Conservation (phyloP, 2,329 filamentous ascomycete genomes). For the Sclerotiophoma versabilis region DNA sequence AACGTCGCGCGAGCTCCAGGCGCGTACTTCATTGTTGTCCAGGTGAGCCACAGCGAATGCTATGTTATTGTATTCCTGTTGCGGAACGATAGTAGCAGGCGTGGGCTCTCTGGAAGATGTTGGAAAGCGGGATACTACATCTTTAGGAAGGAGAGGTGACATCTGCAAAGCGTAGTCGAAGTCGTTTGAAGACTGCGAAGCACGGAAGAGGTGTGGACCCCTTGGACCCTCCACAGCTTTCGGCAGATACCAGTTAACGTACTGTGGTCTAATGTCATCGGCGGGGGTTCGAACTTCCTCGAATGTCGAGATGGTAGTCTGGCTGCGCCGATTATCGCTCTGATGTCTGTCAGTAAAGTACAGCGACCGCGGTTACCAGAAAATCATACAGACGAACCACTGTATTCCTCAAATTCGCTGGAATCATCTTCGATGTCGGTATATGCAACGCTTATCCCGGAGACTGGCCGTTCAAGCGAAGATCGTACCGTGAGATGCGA, state of each 20-base stretch:
- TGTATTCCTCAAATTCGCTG: conserved; percentile 57
- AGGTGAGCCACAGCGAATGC: conserved; percentile 62
- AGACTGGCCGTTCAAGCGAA: conserved; percentile 65
- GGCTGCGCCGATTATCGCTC: conserved; percentile 69
- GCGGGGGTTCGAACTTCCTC: conserved; percentile 83
- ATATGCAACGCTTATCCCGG: conserved; percentile 78
- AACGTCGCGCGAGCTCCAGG: conserved; percentile 78
- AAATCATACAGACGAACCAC: conserved; percentile 70
- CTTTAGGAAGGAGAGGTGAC: conserved; percentile 76
- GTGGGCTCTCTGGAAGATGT: conserved; percentile 51
- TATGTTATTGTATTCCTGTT: conserved; percentile 60
- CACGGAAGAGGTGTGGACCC: conserved; percentile 86
- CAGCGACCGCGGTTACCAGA: neutral
- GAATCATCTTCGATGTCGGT: conserved; percentile 72
- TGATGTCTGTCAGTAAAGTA: conserved; percentile 50
- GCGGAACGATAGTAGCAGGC: conserved; percentile 47
- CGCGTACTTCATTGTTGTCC: conserved; percentile 65
- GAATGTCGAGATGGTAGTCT: conserved; percentile 86
- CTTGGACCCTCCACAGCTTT: conserved; percentile 79
- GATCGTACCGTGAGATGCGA: conserved; percentile 45
- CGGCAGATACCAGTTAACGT: conserved; percentile 65
- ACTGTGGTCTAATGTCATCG: conserved; percentile 63
- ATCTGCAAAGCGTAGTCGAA: conserved; percentile 67
- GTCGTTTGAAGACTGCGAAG: conserved; percentile 67
- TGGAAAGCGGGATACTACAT: conserved; percentile 54